These are phyloP conservation scores for Hanseniaspora occidentalis DNA, from an alignment of 805 yeast species.

Conservation along the genomic window DNA sequence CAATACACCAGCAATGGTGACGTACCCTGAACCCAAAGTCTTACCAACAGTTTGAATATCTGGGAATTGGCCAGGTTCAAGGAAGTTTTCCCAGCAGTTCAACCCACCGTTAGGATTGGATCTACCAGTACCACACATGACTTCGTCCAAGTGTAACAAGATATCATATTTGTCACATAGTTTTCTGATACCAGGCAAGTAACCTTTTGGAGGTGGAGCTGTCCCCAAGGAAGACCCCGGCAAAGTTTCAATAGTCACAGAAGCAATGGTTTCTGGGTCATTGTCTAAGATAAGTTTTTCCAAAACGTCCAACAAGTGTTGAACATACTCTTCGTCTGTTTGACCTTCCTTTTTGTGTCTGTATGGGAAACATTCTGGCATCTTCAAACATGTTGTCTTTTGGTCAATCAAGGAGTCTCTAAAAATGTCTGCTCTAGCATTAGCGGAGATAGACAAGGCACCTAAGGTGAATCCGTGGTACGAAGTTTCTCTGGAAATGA, in stretches of 20 bases:
- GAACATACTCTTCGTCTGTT: slow-evolving; percentile 29
- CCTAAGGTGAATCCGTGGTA: slow-evolving; percentile 41
- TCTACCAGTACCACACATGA: slow-evolving; percentile 48
- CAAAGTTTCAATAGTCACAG: slow-evolving; percentile 34
- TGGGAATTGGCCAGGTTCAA: slow-evolving; percentile 29
- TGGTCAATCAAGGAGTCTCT: slow-evolving; percentile 20
- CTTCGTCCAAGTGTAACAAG: slow-evolving; percentile 39
- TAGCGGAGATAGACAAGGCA: slow-evolving; percentile 30
- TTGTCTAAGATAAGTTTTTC: slow-evolving; percentile 30
- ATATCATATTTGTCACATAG: slow-evolving; percentile 41
- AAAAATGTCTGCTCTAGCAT: slow-evolving; percentile 25
- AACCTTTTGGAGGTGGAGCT: slow-evolving; percentile 33
- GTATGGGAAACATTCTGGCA: slow-evolving; percentile 26
- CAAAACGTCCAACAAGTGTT: slow-evolving; percentile 27
- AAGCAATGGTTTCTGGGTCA: slow-evolving; percentile 33
- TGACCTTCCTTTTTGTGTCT: slow-evolving; percentile 23
- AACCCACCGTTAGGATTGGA: slow-evolving; percentile 30
- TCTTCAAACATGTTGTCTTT: slow-evolving; percentile 15
- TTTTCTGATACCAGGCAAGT: slow-evolving; percentile 33
- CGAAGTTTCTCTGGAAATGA: slow-evolving; percentile 31
- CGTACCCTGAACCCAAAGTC: slow-evolving; percentile 37
- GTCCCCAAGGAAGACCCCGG: slow-evolving; percentile 37
- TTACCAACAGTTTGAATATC: slow-evolving; percentile 39
- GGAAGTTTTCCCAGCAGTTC: slow-evolving; percentile 35
- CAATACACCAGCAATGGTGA: slow-evolving; percentile 35